Evolutionary conservation across 257 asterid genomes (phyloP).

Genomic region (Nicotiana paniculata): DNA sequence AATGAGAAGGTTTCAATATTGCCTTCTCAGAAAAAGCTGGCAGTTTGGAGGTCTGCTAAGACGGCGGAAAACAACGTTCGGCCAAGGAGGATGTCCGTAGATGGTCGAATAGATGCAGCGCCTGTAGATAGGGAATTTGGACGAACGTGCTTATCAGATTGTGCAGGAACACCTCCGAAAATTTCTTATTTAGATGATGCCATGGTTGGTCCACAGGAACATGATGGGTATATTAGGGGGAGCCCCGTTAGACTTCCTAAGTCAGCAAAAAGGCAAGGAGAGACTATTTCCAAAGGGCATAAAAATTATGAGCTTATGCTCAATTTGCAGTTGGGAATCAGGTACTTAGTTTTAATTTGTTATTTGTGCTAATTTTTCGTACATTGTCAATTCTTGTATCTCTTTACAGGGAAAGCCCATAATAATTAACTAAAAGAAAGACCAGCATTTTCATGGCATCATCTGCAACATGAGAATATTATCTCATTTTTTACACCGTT

Average conservation of each 20-base stretch:
- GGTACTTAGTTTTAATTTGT: background rate
- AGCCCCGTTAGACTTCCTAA: slow-evolving; percentile 13
- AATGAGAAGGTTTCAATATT: slow-evolving; percentile 9
- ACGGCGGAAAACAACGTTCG: background rate
- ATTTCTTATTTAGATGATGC: background rate
- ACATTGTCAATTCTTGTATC: background rate
- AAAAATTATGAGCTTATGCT: slow-evolving; percentile 12
- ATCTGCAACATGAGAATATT: background rate
- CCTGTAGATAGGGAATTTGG: slow-evolving; percentile 13
- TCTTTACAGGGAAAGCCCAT: background rate
- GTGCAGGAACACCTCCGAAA: slow-evolving; percentile 4
- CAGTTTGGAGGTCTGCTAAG: slow-evolving; percentile 14
- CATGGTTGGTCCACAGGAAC: background rate
- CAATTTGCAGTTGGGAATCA: slow-evolving; percentile 15
- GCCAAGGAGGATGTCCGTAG: slow-evolving; percentile 15
- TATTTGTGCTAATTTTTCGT: background rate
- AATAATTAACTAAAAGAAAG: background rate
- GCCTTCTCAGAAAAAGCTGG: slow-evolving; percentile 16
- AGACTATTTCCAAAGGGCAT: slow-evolving; percentile 13
- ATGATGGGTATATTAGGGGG: slow-evolving; percentile 9
- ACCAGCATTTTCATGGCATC: background rate
- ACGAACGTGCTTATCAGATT: slow-evolving; percentile 7
- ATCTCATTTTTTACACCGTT: background rate
- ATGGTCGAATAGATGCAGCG: slow-evolving; percentile 11
- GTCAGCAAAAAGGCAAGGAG: slow-evolving; percentile 11